phyloP scores from a whole-genome alignment of 192 early-diverging fungal genomes.

The Rhizoclosmatium globosum region DNA sequence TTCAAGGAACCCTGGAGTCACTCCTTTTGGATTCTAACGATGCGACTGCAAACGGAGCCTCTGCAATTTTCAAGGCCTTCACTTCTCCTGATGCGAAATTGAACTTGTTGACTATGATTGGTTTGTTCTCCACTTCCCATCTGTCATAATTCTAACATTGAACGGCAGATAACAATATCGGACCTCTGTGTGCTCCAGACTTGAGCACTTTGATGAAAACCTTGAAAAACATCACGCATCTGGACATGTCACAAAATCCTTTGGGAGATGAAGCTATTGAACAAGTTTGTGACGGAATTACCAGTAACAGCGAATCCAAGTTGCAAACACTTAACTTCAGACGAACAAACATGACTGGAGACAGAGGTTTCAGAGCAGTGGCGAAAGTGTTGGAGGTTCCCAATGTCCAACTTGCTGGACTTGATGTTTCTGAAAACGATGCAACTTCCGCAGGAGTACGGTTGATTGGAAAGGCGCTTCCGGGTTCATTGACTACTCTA shows the following conservation, averaged over 20 bases:
- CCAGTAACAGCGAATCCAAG: neutral
- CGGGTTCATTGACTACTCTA: neutral
- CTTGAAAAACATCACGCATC: neutral
- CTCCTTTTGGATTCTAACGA: neutral
- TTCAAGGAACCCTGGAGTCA: too few species aligned
- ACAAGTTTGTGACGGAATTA: neutral
- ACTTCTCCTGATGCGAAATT: too few species aligned
- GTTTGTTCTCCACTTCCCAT: too few species aligned
- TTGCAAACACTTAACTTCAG: neutral
- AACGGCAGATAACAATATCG: neutral
- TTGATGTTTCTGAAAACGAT: neutral
- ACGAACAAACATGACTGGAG: constrained; percentile 16
- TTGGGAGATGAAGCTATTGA: neutral
- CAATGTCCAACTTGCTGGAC: neutral
- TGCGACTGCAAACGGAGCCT: neutral
- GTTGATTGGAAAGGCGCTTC: neutral
- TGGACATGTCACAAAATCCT: neutral
- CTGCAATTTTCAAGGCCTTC: neutral
- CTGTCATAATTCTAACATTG: too few species aligned
- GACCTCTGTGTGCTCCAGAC: neutral
- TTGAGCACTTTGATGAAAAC: neutral
- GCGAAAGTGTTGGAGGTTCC: neutral
- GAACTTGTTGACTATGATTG: too few species aligned
- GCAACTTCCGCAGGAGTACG: neutral
- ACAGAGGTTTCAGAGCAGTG: neutral